Evolutionary conservation across 108 stramenopile species (phyloP), one percentile per base, ranked within the genome.

Genomic region (Ochromonas danica): DNA sequence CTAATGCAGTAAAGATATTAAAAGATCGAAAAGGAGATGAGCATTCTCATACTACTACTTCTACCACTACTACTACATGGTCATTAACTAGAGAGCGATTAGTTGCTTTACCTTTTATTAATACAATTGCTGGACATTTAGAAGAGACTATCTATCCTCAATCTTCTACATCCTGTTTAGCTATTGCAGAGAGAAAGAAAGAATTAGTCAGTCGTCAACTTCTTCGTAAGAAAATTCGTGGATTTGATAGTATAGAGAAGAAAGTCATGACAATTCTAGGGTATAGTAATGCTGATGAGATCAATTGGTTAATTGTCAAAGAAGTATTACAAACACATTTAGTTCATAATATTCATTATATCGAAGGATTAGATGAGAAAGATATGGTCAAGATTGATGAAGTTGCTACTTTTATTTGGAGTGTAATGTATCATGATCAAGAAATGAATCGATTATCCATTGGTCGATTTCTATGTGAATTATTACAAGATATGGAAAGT

Each of bases 71-170:
- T n/a, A n/a, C n/a, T n/a, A n/a, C n/a, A n/a, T n/a, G n/a, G n/a
- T n/a, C n/a, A n/a, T n/a, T n/a, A n/a, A n/a, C n/a, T n/a, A n/a
- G n/a, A n/a, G n/a, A n/a, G n/a, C n/a, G n/a, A n/a, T n/a, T n/a
- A n/a, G n/a, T n/a, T n/a, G n/a, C n/a, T n/a, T n/a, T 51, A 51
- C 45, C 45, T 51, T 51, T 51, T 6, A 51, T 51, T 51, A 14
- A 51, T 22, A 14, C 14, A 14, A 51, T 14, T 14, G 6, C 45
- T 14, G 22, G 63, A 35, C 3, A 33, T 35, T 6, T n/a, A n/a
- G n/a, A 22, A 36, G 63, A 67, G 31, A 67, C 63, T 22, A 3
- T 67, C 63, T 67, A 67, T 36, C 63, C 63, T 35, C 63, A 67
- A 36, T 3, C 63, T 36, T 3, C 3, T 67, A 36, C 17, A 3